A percentile compares a stretch with the other conserved stretches of the same genome.
phyloP scores from a whole-genome alignment of 2,329 filamentous ascomycete genomes.

The Periconia sp. region DNA sequence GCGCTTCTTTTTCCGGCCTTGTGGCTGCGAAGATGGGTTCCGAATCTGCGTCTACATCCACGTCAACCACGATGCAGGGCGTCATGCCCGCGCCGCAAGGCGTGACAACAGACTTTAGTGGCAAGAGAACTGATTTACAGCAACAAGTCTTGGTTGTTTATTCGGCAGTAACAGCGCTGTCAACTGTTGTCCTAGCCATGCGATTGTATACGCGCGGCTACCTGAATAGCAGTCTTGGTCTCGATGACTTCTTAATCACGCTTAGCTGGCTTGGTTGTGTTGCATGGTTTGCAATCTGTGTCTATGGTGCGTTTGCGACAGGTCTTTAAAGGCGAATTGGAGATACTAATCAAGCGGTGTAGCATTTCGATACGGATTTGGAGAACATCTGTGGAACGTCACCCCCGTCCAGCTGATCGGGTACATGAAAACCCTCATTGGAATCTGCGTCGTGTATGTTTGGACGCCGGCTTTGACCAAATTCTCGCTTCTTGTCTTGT shows the following conservation, averaged over 20 bases:
- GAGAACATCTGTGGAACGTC: slow-evolving; percentile 25
- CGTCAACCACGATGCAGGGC: slow-evolving; percentile 8
- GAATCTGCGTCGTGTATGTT: slow-evolving; percentile 24
- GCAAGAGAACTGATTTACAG: slow-evolving; percentile 17
- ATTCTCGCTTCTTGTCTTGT: slow-evolving; percentile 25
- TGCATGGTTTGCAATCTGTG: slow-evolving; percentile 19
- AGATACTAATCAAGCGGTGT: too few relatives aligned
- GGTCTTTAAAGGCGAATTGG: too few relatives aligned
- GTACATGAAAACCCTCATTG: slow-evolving; percentile 19
- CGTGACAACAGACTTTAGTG: slow-evolving; percentile 13
- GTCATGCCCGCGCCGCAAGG: slow-evolving; percentile 15
- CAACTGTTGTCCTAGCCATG: slow-evolving; percentile 15
- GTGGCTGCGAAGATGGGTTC: too few relatives aligned
- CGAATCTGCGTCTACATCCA: slow-evolving; percentile 5
- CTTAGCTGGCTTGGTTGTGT: slow-evolving; percentile 23
- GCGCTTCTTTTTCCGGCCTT: slow-evolving; percentile 6
- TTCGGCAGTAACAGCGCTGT: slow-evolving; percentile 16
- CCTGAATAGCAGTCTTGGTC: slow-evolving; percentile 14
- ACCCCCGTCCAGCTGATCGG: slow-evolving; percentile 10
- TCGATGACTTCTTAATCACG: slow-evolving; percentile 20
- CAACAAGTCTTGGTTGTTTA: slow-evolving; percentile 17
- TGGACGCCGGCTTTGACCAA: slow-evolving; percentile 29
- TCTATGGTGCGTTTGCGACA: slow-evolving; percentile 12
- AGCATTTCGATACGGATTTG: slow-evolving; percentile 27
- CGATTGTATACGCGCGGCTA: slow-evolving; percentile 24